phyloP scores from a whole-genome alignment of 2,329 filamentous ascomycete genomes.

The Fusarium sp. region DNA sequence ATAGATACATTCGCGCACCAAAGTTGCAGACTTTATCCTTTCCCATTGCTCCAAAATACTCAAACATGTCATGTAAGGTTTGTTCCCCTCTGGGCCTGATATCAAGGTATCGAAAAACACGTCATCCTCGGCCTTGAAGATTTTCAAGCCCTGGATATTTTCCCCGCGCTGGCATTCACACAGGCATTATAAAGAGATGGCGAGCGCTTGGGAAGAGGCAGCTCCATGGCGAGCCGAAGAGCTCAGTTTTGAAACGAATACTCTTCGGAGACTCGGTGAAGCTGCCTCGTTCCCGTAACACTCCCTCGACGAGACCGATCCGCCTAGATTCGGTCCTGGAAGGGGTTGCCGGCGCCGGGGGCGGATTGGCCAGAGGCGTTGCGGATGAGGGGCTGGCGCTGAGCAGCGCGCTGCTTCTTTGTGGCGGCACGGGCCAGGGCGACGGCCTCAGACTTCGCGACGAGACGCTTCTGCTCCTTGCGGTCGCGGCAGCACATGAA shows the following conservation, averaged over 20 bases:
- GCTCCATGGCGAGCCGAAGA: background rate
- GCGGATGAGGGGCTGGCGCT: conserved; percentile 51
- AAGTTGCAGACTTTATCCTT: conserved; percentile 40
- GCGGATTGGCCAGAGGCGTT: conserved; percentile 41
- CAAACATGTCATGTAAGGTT: conserved; percentile 37
- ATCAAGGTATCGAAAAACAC: conserved; percentile 42
- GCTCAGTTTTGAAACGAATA: background rate
- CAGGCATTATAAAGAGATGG: conserved; percentile 21
- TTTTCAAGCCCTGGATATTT: conserved; percentile 17
- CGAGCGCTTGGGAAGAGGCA: background rate
- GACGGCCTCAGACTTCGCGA: conserved; percentile 60
- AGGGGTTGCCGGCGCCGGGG: conserved; percentile 45
- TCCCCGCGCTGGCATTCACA: conserved; percentile 9
- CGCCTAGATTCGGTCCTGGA: conserved; percentile 51
- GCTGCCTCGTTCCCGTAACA: conserved; percentile 11
- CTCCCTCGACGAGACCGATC: conserved; percentile 30
- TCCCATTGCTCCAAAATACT: conserved; percentile 40
- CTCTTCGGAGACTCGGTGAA: conserved; percentile 37
- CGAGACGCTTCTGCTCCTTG: conserved; percentile 54
- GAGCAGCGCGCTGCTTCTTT: conserved; percentile 53
- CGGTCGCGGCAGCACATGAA: conserved; percentile 64
- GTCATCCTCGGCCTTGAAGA: conserved; percentile 22
- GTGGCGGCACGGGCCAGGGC: conserved; percentile 60
- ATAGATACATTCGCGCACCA: conserved; percentile 36
- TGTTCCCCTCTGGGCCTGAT: conserved; percentile 31